Evolutionary conservation across 2,329 filamentous ascomycete genomes (phyloP).

Genomic region (Leptographium lundbergii): DNA sequence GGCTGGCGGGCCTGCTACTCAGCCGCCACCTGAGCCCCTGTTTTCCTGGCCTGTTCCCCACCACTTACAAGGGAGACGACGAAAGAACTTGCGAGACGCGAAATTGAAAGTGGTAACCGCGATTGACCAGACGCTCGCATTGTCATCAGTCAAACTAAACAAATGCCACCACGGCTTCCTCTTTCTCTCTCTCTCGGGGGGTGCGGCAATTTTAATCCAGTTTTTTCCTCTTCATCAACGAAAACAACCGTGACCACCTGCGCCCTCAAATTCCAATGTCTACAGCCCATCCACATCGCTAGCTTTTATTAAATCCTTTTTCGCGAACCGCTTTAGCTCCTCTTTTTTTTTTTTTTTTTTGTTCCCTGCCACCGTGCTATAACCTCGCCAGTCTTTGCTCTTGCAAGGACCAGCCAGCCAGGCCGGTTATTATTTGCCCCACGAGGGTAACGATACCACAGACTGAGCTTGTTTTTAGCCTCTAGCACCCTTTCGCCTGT

Average conservation of each 20-base stretch:
- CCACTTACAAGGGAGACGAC: conserved; percentile 2
- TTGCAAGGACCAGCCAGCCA: conserved; percentile 7
- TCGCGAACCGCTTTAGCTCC: conserved; percentile 5
- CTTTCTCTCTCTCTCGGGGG: background rate
- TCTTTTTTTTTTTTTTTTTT: conserved; percentile 1
- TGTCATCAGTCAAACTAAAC: conserved; percentile 12
- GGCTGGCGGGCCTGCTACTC: background rate
- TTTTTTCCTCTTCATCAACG: background rate
- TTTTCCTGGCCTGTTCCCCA: conserved; percentile 1
- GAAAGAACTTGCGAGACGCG: conserved; percentile 5
- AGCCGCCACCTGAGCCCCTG: conserved; percentile 2
- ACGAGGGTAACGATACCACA: background rate
- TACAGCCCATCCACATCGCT: background rate
- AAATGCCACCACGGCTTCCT: conserved; percentile 5
- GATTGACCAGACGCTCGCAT: conserved; percentile 9
- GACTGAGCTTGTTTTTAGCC: background rate
- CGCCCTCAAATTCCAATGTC: background rate
- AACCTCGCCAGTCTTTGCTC: conserved; percentile 1
- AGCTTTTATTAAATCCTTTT: background rate
- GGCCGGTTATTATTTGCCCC: conserved; percentile 2
- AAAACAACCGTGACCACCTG: background rate
- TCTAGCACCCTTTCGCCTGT: background rate
- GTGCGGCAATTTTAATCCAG: background rate
- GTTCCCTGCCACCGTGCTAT: background rate
- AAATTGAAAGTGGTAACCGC: conserved; percentile 11